phyloP scores from a whole-genome alignment of 2,329 filamentous ascomycete genomes.

The Aureobasidium leucospermi region DNA sequence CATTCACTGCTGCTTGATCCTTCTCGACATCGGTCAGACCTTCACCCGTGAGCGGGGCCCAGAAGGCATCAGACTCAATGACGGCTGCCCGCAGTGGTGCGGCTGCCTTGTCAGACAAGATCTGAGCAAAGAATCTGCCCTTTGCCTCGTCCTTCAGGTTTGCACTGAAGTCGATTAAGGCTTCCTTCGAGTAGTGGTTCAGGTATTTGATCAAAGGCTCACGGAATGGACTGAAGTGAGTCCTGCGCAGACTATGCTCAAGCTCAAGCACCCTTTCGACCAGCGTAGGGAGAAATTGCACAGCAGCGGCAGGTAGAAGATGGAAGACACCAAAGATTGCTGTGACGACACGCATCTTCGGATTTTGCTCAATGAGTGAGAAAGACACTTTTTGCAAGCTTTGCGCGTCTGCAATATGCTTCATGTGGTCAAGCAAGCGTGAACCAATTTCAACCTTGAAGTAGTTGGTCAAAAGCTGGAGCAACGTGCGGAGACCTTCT shows the following conservation, averaged over 20 bases:
- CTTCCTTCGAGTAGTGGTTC: constrained; percentile 84
- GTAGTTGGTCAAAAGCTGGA: constrained; percentile 92
- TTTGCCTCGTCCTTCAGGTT: constrained; percentile 79
- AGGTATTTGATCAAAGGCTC: constrained; percentile 86
- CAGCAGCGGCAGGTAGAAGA: constrained; percentile 81
- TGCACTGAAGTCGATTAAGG: constrained; percentile 71
- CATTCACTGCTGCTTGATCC: constrained; percentile 76
- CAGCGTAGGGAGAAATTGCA: constrained; percentile 81
- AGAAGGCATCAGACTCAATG: constrained; percentile 64
- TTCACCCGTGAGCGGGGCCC: constrained; percentile 56
- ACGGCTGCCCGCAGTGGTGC: constrained; percentile 67
- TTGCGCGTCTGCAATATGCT: constrained; percentile 73
- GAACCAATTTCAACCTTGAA: constrained; percentile 98
- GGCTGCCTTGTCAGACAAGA: constrained; percentile 69
- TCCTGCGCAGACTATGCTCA: constrained; percentile 76
- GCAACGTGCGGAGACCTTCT: constrained; percentile 79
- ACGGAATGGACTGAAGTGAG: constrained; percentile 85
- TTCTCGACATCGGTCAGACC: constrained; percentile 53
- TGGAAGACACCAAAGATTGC: constrained; percentile 97
- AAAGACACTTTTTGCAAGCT: constrained; percentile 87
- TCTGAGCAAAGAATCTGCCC: constrained; percentile 84
- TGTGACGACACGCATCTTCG: constrained; percentile 87
- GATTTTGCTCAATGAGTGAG: constrained; percentile 85
- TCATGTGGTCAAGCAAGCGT: constrained; percentile 87
- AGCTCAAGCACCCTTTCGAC: constrained; percentile 86